These are phyloP conservation scores for Decorospora gaudefroyi DNA, from an alignment of 2,329 filamentous ascomycete genomes.

Conservation along the genomic window DNA sequence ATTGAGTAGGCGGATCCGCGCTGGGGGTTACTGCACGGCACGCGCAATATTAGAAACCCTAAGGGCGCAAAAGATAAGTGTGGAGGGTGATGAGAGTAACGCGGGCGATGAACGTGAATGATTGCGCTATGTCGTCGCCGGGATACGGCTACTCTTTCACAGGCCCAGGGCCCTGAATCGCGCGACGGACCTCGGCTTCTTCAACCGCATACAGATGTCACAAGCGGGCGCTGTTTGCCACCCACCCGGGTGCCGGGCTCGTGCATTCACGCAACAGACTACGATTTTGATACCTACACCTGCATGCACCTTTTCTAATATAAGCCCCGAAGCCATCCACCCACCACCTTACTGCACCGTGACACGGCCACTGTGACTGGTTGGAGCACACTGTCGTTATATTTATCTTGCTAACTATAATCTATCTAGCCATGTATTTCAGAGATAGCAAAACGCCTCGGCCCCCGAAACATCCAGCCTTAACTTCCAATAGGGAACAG, in stretches of 20 bases:
- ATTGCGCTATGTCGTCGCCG: constrained; percentile 11
- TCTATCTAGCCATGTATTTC: not conserved
- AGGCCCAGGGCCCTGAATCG: constrained; percentile 19
- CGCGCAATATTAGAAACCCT: constrained; percentile 1
- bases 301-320: too few species aligned
- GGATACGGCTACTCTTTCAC: constrained; percentile 28
- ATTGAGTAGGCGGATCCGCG: constrained; percentile 20
- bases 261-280: too few species aligned
- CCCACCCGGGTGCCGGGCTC: not conserved
- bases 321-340: too few species aligned
- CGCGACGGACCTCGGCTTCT: constrained; percentile 33
- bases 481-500: constrained; percentile 46
- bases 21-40: constrained; percentile 5
- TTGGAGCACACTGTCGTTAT: too few species aligned
- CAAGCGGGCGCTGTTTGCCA: constrained; percentile 15
- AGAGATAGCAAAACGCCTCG: not conserved
- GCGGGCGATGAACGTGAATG: constrained; percentile 5
- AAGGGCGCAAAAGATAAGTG: not conserved
- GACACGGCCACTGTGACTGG: too few species aligned
- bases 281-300: too few species aligned
- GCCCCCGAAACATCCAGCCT: constrained; percentile 2
- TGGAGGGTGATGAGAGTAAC: not conserved
- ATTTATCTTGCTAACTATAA: not conserved
- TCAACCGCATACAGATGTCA: constrained; percentile 18
- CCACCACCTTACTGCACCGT: too few species aligned